Percentiles rank a stretch among this genome's conserved stretches.
These are phyloP conservation scores for Casuarina equisetifolia DNA, from an alignment of 306 rosid genomes.

Conservation along the genomic window DNA sequence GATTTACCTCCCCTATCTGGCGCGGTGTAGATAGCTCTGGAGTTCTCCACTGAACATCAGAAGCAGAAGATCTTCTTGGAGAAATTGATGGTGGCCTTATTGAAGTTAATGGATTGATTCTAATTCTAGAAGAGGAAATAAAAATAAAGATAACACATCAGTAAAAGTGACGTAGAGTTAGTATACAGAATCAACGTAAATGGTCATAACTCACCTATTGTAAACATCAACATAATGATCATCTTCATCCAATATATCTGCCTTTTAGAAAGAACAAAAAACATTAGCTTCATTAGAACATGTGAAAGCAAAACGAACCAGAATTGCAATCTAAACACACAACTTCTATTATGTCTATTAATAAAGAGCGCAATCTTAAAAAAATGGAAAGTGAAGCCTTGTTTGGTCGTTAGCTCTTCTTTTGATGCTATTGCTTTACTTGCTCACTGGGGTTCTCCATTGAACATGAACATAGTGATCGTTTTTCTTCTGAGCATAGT, in stretches of 20 bases:
- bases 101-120: constrained; percentile 46
- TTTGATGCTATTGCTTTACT: not conserved
- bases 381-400: not conserved
- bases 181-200: not conserved
- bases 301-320: not conserved
- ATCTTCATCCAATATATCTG: constrained; percentile 73
- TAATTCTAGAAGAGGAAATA: constrained; percentile 39
- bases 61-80: constrained; percentile 29
- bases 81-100: constrained; percentile 53
- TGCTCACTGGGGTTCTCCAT: not conserved
- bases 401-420: not conserved
- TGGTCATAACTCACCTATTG: constrained; percentile 49
- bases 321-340: not conserved
- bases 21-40: constrained; percentile 41
- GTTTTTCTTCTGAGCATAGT: not conserved
- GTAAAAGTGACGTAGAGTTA: not conserved
- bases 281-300: constrained; percentile 11
- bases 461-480: not conserved
- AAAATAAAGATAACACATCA: not conserved
- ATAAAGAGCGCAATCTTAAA: not conserved
- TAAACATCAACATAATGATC: constrained; percentile 65
- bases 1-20: too few relatives aligned
- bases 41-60: constrained; percentile 39
- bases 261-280: constrained; percentile 37
- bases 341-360: not conserved